Evolutionary conservation across 768 basidiomycete genomes (phyloP).

Genomic region (Paxillus rubicundulus): DNA sequence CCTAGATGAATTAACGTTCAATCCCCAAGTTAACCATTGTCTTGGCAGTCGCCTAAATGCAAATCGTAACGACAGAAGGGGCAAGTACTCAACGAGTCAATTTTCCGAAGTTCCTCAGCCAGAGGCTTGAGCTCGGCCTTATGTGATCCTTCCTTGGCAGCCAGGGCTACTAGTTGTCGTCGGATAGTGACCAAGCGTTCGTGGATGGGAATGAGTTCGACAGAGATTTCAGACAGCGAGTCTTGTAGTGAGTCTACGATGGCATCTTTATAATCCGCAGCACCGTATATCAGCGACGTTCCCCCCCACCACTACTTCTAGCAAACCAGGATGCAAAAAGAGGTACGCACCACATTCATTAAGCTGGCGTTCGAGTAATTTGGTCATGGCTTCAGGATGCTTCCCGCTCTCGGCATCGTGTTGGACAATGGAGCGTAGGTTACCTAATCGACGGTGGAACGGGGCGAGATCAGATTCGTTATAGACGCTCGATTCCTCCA

Average conservation of each 20-base stretch:
- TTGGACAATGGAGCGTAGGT: conserved; percentile 83
- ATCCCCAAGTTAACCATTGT: conserved; percentile 4
- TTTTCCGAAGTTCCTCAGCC: conserved; percentile 89
- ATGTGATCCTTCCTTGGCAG: conserved; percentile 81
- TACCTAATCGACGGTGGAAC: conserved; percentile 76
- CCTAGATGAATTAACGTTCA: conserved; percentile 35
- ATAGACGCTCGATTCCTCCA: conserved; percentile 95
- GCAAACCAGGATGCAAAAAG: conserved; percentile 6
- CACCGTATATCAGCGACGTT: background rate
- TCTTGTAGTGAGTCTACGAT: conserved; percentile 77
- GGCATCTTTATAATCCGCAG: conserved; percentile 49
- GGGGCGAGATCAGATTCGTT: conserved; percentile 88
- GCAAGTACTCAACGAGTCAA: conserved; percentile 85
- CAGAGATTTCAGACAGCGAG: conserved; percentile 82
- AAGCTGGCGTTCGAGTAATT: conserved; percentile 85
- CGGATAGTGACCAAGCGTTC: conserved; percentile 84
- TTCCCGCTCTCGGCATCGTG: conserved; percentile 78
- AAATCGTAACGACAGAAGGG: conserved; percentile 19
- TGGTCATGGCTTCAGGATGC: conserved; percentile 84
- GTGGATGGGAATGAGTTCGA: conserved; percentile 89
- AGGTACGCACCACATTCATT: conserved; percentile 80
- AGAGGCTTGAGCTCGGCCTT: conserved; percentile 88
- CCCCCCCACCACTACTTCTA: background rate
- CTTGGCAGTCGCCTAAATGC: conserved; percentile 17
- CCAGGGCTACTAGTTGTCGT: conserved; percentile 83